phyloP scores from a whole-genome alignment of 2,329 filamentous ascomycete genomes.

The Grosmannia serpens region DNA sequence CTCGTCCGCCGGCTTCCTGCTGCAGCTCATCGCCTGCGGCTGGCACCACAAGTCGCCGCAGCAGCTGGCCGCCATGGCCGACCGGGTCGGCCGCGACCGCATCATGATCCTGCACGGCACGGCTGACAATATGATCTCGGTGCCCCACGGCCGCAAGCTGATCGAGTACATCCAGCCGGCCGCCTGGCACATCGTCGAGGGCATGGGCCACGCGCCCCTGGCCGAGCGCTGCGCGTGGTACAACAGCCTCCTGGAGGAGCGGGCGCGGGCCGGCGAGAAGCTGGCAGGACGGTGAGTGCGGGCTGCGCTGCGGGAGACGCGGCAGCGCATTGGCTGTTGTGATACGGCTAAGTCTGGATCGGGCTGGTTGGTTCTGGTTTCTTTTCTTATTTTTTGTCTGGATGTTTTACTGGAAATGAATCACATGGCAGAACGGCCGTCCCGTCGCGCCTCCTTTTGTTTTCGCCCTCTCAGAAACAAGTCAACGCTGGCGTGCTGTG shows the following conservation, averaged over 20 bases:
- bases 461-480: neutral
- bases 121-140: constrained; percentile 65
- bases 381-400: neutral
- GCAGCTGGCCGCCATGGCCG: constrained; percentile 55
- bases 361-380: too few relatives aligned
- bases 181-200: constrained; percentile 52
- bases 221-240: constrained; percentile 62
- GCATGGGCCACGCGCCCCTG: constrained; percentile 62
- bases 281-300: constrained; percentile 22
- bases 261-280: constrained; percentile 39
- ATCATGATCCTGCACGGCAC: constrained; percentile 72
- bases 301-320: too few relatives aligned
- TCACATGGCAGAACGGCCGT: too few relatives aligned
- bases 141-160: constrained; percentile 57
- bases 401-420: neutral
- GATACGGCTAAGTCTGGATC: too few relatives aligned
- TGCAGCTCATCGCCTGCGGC: constrained; percentile 67
- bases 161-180: constrained; percentile 53
- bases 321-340: too few relatives aligned
- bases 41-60: constrained; percentile 64
- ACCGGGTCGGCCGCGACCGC: constrained; percentile 57
- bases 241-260: constrained; percentile 48
- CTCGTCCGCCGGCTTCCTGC: constrained; percentile 54
- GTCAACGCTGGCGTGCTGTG: neutral
- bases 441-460: too few relatives aligned